Evolutionary conservation across 139 green algal species (phyloP).

Genomic region (Chlorella sorokiniana): DNA sequence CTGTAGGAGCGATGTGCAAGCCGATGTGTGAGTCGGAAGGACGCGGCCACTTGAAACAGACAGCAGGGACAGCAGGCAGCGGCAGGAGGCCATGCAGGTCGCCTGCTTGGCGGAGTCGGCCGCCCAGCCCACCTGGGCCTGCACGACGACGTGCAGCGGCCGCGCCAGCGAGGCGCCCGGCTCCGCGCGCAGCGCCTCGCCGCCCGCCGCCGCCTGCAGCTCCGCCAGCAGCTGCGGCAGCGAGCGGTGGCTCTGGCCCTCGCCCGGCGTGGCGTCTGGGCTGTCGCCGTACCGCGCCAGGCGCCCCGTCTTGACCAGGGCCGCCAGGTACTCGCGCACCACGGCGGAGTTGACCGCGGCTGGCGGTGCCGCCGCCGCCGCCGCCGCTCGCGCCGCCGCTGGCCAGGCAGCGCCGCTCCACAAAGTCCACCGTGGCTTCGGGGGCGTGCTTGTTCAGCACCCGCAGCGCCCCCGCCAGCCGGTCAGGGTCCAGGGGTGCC

Average conservation of each 20-base stretch:
- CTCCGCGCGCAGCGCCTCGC: neutral
- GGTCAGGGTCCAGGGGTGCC: neutral
- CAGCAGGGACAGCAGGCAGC: too few relatives aligned
- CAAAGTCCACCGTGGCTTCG: constrained; percentile 22
- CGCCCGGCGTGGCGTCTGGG: neutral
- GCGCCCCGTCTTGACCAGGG: constrained; percentile 74
- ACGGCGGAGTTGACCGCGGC: constrained; percentile 61
- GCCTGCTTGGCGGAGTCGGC: neutral
- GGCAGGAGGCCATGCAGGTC: too few relatives aligned
- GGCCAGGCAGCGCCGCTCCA: constrained; percentile 33
- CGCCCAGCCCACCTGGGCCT: constrained; percentile 14
- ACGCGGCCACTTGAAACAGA: too few relatives aligned
- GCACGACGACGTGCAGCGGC: constrained; percentile 70
- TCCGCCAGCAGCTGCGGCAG: constrained; percentile 70
- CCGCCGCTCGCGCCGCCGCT: neutral
- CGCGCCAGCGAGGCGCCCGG: constrained; percentile 51
- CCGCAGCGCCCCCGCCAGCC: constrained; percentile 14
- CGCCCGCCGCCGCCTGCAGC: constrained; percentile 50
- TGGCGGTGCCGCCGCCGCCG: too few relatives aligned
- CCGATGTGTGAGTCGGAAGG: too few relatives aligned
- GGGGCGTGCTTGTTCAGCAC: constrained; percentile 20
- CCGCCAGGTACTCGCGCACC: constrained; percentile 87
- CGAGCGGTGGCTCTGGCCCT: constrained; percentile 55
- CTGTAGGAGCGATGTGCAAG: too few relatives aligned
- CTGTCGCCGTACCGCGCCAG: constrained; percentile 58